A percentile compares a stretch with the other conserved stretches of the same genome.
These are phyloP conservation scores for Hordeum pubiflorum DNA, from an alignment of 202 grass and related monocot species.

Conservation along the genomic window DNA sequence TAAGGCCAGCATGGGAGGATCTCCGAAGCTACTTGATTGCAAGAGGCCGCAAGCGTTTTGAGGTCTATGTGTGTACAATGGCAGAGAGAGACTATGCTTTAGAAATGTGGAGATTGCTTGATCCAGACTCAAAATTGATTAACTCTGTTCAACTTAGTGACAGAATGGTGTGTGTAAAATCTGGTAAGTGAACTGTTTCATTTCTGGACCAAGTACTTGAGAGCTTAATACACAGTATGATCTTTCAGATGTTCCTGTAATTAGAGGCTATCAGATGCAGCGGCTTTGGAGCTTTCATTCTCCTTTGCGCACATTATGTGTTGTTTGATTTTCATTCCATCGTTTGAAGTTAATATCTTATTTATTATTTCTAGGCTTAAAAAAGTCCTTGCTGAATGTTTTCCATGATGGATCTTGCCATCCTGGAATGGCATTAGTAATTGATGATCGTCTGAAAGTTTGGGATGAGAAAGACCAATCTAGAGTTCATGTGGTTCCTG, in stretches of 20 bases:
- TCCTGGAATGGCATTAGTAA: conserved; percentile 89
- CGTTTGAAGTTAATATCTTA: conserved; percentile 14
- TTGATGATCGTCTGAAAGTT: conserved; percentile 96
- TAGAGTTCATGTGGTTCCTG: conserved; percentile 94
- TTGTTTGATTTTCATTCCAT: conserved; percentile 18
- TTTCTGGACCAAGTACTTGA: neutral
- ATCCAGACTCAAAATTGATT: conserved; percentile 88
- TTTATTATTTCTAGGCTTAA: conserved; percentile 44
- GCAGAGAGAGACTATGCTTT: conserved; percentile 98
- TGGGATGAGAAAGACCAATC: conserved; percentile 98
- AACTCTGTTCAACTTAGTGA: conserved; percentile 72
- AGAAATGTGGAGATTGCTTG: conserved; percentile 98
- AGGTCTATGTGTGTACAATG: conserved; percentile 98
- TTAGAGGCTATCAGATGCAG: conserved; percentile 7
- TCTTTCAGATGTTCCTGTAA: neutral
- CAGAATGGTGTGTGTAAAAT: conserved; percentile 91
- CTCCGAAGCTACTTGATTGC: conserved; percentile 90
- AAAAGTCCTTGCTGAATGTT: conserved; percentile 82
- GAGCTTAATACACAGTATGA: neutral
- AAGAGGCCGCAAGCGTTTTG: conserved; percentile 93
- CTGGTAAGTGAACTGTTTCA: conserved; percentile 44
- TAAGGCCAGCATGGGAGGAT: conserved; percentile 95
- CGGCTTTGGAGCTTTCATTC: neutral
- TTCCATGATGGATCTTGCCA: conserved; percentile 92
- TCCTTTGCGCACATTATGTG: neutral